A percentile compares a stretch with the other conserved stretches of the same genome.
Evolutionary conservation across 352 stramenopile species (phyloP).

Genomic region (Phytophthora ramorum): DNA sequence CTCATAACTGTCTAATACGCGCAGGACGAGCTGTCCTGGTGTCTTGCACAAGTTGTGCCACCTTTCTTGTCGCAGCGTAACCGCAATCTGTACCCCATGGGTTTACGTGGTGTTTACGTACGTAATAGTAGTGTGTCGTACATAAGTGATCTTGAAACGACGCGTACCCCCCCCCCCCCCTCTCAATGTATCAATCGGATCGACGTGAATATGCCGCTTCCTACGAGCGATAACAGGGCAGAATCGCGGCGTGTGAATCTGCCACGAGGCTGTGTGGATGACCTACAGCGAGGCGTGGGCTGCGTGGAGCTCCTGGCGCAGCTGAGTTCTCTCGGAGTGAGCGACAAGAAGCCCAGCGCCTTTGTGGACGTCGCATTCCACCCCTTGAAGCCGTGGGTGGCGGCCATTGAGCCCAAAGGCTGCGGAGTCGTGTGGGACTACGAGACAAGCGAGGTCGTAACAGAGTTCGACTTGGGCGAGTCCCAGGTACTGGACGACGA

Average conservation of each 20-base stretch:
- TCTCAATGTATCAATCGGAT: slow-evolving; percentile 12
- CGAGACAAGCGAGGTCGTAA: slow-evolving; percentile 66
- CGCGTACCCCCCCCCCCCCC: slow-evolving; percentile 3
- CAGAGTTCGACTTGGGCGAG: slow-evolving; percentile 71
- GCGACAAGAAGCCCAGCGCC: slow-evolving; percentile 78
- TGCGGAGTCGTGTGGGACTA: slow-evolving; percentile 76
- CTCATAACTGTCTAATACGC: slow-evolving; percentile 21
- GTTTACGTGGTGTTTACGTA: background rate
- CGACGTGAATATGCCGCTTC: background rate
- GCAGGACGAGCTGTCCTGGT: background rate
- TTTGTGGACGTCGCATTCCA: slow-evolving; percentile 74
- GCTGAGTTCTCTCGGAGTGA: slow-evolving; percentile 57
- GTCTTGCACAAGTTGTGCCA: background rate
- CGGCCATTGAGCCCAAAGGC: slow-evolving; percentile 70
- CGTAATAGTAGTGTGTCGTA: slow-evolving; percentile 9
- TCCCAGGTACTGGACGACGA: slow-evolving; percentile 47
- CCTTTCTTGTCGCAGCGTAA: slow-evolving; percentile 23
- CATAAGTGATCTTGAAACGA: slow-evolving; percentile 34
- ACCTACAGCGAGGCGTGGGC: slow-evolving; percentile 55
- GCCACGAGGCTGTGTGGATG: slow-evolving; percentile 61
- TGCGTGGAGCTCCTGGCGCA: slow-evolving; percentile 67
- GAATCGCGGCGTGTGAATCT: slow-evolving; percentile 27
- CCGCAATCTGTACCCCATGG: background rate
- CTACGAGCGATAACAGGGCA: background rate
- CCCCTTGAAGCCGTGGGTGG: slow-evolving; percentile 69